These are phyloP conservation scores for Termitomyces sp. DNA, from an alignment of 768 basidiomycete genomes.

Conservation along the genomic window DNA sequence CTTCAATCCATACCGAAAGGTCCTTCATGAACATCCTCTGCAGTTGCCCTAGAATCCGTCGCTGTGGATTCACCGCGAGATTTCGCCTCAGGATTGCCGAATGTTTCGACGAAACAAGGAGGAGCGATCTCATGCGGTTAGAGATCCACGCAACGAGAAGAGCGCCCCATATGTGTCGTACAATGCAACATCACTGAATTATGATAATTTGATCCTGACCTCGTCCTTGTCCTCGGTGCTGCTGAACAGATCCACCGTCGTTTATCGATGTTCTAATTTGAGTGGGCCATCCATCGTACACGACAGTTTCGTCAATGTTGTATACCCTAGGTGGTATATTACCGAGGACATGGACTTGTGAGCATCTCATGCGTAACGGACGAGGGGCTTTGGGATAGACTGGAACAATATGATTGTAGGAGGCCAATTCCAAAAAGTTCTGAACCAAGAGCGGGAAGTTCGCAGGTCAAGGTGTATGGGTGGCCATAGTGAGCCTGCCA, in stretches of 20 bases:
- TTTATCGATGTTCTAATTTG: conserved; percentile 29
- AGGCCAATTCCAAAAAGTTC: conserved; percentile 40
- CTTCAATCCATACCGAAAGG: conserved; percentile 53
- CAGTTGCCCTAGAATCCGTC: conserved; percentile 8
- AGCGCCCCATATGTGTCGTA: conserved; percentile 65
- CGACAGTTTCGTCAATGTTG: conserved; percentile 18
- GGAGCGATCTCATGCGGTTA: conserved; percentile 57
- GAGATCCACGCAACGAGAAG: conserved; percentile 68
- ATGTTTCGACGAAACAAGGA: conserved; percentile 50
- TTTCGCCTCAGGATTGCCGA: conserved; percentile 36
- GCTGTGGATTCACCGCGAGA: conserved; percentile 30
- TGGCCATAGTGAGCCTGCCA: conserved; percentile 39
- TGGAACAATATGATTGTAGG: conserved; percentile 56
- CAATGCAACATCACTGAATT: conserved; percentile 59
- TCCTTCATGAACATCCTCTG: conserved; percentile 43
- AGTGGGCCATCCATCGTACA: conserved; percentile 27
- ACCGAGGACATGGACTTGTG: conserved; percentile 44
- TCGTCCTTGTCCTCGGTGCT: background rate
- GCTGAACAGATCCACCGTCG: conserved; percentile 15
- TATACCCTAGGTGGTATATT: conserved; percentile 28
- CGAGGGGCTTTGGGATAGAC: conserved; percentile 45
- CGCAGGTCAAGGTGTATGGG: conserved; percentile 29
- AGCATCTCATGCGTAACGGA: conserved; percentile 34
- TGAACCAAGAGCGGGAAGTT: conserved; percentile 27
- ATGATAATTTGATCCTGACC: conserved; percentile 20